Evolutionary conservation across 768 basidiomycete genomes (phyloP).

Genomic region (Mycena venus): DNA sequence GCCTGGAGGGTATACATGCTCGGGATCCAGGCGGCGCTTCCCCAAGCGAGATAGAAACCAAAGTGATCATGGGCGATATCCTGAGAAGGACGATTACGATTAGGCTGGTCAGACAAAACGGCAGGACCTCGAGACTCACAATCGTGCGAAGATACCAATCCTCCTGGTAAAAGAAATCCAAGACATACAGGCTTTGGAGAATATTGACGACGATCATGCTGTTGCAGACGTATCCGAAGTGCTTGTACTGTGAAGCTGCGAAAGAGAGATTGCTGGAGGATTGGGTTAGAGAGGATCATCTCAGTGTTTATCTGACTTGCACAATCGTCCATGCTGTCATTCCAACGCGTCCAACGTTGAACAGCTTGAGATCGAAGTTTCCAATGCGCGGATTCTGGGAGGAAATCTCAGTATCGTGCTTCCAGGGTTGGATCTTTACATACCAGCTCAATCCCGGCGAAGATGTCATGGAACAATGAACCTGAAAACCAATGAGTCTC

Average conservation of each 20-base stretch:
- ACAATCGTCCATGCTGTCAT: neutral
- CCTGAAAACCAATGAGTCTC: neutral
- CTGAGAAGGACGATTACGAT: neutral
- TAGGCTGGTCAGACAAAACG: neutral
- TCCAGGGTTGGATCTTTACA: neutral
- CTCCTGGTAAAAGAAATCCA: neutral
- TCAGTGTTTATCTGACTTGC: neutral
- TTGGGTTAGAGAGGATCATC: neutral
- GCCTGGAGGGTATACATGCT: neutral
- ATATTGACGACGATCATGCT: neutral
- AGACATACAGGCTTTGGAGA: neutral
- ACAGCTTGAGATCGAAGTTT: neutral
- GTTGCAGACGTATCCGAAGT: neutral
- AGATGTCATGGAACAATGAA: neutral
- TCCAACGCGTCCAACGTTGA: neutral
- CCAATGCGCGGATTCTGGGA: neutral
- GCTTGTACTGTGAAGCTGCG: neutral
- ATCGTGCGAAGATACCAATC: neutral
- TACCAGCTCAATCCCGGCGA: neutral
- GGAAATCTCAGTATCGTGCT: neutral
- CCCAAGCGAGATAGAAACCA: neutral
- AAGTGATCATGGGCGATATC: neutral
- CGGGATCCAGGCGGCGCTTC: neutral
- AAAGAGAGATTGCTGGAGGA: neutral
- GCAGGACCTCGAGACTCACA: neutral